Evolutionary conservation across 805 yeast species (phyloP), one percentile per base, ranked within the genome.

Genomic region (Kluyveromyces lactis): DNA sequence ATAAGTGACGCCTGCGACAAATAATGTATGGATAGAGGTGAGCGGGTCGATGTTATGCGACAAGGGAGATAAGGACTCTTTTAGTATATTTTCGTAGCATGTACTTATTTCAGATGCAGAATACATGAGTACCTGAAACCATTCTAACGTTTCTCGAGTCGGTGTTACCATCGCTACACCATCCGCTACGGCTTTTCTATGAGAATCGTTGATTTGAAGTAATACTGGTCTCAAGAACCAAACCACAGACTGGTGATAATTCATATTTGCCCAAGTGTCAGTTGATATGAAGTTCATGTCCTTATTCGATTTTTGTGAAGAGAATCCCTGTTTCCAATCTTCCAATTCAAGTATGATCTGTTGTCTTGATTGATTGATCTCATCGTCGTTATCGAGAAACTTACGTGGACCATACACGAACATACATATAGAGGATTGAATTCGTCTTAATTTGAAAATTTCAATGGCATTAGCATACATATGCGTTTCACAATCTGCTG

Each of bases 91-190:
- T 38, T 55, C 56, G 39, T 58, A 59, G 38, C 51, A 55, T 31
- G 53, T 41, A 24, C 63, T 56, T 12, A 57, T 44, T 2, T 56
- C 56, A 2, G 61, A 52, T 2, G 65, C 53, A 18, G 59, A 52
- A 27, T 56, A 56, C 8, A 64, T 51, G 33, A 59, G 60, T 0
- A 55, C 54, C 36, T 55, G 58, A 39, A 58, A 60, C 64, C 63
- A 59, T 36, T 56, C 61, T 2, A 55, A 12, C 36, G 13, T 21
- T 18, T 17, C 46, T 38, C 13, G 54, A 40, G 12, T 49, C 39
- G 8, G 55, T 31, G 7, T 52, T 33, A 21, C 24, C 16, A n/a
- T 15, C 7, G 30, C 16, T 7, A 6, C 12, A n/a, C 16, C 16
- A n/a, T 6, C 13, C 7, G 7, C 16, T 11, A 15, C 6, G 7